Conservation (phyloP, 257 asterid genomes). For the Misopates orontium region DNA sequence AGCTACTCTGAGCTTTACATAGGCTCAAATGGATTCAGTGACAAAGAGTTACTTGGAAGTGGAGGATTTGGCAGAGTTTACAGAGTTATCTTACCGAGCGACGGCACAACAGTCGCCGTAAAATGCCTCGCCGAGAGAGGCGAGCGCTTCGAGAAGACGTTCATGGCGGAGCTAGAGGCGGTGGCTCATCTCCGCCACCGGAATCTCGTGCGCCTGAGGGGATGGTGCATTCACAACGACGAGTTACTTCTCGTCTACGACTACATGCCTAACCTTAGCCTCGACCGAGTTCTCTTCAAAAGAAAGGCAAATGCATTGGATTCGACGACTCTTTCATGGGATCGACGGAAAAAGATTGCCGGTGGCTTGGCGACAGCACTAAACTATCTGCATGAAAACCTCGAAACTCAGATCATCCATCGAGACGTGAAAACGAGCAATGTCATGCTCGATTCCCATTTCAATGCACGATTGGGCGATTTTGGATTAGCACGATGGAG, state of each 20-base stretch:
- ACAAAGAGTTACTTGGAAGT: constrained; percentile 61
- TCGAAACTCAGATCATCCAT: constrained; percentile 91
- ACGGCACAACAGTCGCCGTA: constrained; percentile 79
- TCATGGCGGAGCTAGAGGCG: constrained; percentile 83
- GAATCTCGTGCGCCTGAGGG: constrained; percentile 80
- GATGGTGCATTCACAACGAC: constrained; percentile 84
- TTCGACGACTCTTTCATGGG: constrained; percentile 50
- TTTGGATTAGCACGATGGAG: constrained; percentile 93
- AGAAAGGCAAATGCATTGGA: constrained; percentile 22
- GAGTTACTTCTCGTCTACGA: constrained; percentile 84
- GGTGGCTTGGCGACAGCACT: constrained; percentile 73
- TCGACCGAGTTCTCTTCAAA: constrained; percentile 68
- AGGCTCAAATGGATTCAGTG: constrained; percentile 71
- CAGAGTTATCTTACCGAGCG: constrained; percentile 81
- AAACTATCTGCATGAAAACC: constrained; percentile 78
- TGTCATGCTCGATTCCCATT: constrained; percentile 85
- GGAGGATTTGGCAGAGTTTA: constrained; percentile 91
- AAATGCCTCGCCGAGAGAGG: constrained; percentile 85
- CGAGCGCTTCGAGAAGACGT: constrained; percentile 74
- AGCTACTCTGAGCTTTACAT: constrained; percentile 87
- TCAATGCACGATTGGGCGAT: constrained; percentile 84
- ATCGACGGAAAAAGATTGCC: constrained; percentile 54
- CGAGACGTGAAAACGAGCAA: constrained; percentile 92
- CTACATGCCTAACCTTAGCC: constrained; percentile 95
- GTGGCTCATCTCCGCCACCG: constrained; percentile 99